Conservation (phyloP, 2,329 filamentous ascomycete species). For the Talaromyces sp. region DNA sequence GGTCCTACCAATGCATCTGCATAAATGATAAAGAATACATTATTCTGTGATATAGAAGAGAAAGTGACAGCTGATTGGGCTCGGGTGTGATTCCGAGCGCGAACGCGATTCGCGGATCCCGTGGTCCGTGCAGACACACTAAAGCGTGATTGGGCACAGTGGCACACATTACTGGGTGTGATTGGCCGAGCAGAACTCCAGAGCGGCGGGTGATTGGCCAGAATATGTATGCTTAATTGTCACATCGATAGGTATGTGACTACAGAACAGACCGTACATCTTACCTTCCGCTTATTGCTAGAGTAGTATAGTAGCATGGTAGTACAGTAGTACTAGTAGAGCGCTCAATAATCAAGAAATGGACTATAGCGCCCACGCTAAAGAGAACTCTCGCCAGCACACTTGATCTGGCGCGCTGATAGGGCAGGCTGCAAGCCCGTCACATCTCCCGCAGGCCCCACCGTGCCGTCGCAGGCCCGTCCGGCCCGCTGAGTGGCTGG, state of each 20-base stretch:
- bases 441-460: slow-evolving; percentile 10
- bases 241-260: too few relatives aligned
- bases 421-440: slow-evolving; percentile 10
- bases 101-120: background rate
- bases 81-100: background rate
- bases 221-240: background rate
- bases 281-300: too few relatives aligned
- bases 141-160: background rate
- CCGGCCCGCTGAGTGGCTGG: slow-evolving; percentile 19
- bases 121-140: background rate
- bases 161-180: background rate
- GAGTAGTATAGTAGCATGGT: too few relatives aligned
- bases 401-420: slow-evolving; percentile 9
- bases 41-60: background rate
- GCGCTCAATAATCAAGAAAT: background rate
- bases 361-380: background rate
- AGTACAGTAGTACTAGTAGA: background rate
- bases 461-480: background rate
- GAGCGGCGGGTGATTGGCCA: background rate
- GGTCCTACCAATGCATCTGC: too few relatives aligned
- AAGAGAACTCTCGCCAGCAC: slow-evolving; percentile 8
- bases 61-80: background rate
- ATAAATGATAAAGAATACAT: too few relatives aligned
- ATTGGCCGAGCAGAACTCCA: background rate
- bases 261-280: too few relatives aligned